Evolutionary conservation across 371 early-diverging fungal species (phyloP), one percentile per base, ranked within the genome.

Genomic region (Enterocytospora artemiae): DNA sequence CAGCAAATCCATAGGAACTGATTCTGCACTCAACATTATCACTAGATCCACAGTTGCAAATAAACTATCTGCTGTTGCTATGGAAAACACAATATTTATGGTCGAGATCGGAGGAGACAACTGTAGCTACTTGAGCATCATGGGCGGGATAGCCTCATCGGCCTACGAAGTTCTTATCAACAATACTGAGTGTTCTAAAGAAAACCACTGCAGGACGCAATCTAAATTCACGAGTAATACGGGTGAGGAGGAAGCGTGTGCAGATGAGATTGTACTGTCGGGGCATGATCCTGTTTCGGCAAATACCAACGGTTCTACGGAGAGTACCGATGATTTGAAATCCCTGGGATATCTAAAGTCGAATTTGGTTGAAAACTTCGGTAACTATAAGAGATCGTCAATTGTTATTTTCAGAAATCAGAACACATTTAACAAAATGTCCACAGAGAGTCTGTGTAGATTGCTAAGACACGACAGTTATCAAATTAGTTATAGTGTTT

Each of bases 401-500:
- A 57, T 65, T 18, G 41, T 74, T 22, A 36, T 74, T 18, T 57
- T 74, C 25, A 63, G 74, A 48, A 69, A 72, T 32, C 61, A 69
- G 55, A 59, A 63, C 14, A 68, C 72, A 0, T 71, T 69, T 37
- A 24, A 49, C 16, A 37, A 46, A 1, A 57, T 76, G 7, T 52
- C 67, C 9, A 92, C 91, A 1, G 87, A 91, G 27, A 85, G 89
- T 46, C 83, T 94, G 22, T 83, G 87, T 20, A 81, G 81, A 58
- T 89, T 95, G 37, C 78, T 93, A 7, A 9, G 5, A 7, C 79
- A 83, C 31, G 85, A 85, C 1, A 80, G 88, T 69, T 93, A 88
- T 77, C 89, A 89, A 70, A 86, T 89, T 0, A 84, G 89, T 34
- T 88, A 89, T 9, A 84, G 91, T n/a, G 85, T 90, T 4, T 80